Conservation (phyloP, 257 asterid species). For the Cinchona pubescens region DNA sequence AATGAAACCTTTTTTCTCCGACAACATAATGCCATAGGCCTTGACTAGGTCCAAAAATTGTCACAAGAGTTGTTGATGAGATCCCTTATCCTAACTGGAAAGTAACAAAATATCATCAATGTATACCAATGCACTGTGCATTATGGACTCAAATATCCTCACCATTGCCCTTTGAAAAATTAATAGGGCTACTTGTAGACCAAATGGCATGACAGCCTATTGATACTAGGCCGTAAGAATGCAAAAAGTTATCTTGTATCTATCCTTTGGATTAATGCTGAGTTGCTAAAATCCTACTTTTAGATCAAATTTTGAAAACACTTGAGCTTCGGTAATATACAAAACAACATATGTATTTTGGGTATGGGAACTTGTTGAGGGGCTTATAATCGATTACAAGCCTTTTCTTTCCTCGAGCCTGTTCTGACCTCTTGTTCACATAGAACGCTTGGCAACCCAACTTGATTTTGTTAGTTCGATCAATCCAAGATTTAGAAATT, state of each 20-base stretch:
- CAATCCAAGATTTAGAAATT: too few relatives aligned
- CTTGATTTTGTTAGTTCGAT: too few relatives aligned
- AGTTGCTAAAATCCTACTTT: background rate
- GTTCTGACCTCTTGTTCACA: too few relatives aligned
- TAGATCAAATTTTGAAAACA: too few relatives aligned
- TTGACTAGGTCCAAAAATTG: background rate
- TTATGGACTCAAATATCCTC: background rate
- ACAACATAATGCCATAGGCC: background rate
- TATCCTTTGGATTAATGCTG: background rate
- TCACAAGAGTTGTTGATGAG: background rate
- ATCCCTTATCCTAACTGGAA: background rate
- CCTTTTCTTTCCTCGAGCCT: too few relatives aligned
- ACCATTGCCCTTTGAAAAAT: background rate
- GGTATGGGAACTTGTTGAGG: too few relatives aligned
- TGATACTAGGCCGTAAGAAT: background rate
- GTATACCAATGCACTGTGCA: background rate
- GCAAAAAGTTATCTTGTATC: background rate
- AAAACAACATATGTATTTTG: too few relatives aligned
- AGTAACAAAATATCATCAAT: background rate
- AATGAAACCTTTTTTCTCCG: slow-evolving; percentile 1
- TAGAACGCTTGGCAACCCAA: too few relatives aligned
- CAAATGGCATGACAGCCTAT: background rate
- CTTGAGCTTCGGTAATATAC: too few relatives aligned
- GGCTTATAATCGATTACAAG: too few relatives aligned
- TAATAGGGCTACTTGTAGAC: background rate